Conservation (phyloP, 2,329 filamentous ascomycete genomes). For the Diplodia scrobiculata region DNA sequence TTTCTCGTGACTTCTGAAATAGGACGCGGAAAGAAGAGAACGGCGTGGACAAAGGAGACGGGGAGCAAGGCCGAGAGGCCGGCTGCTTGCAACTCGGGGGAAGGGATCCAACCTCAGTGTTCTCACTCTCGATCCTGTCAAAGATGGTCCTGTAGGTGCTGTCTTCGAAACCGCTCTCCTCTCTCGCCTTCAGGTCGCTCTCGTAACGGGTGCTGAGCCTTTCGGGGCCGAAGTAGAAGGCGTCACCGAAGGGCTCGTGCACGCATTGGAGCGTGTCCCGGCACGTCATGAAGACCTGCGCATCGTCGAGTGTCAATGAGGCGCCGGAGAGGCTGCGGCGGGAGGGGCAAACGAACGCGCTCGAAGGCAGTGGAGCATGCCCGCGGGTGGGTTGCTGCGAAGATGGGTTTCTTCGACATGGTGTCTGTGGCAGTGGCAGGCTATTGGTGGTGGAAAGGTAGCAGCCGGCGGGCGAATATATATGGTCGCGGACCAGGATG, state of each 20-base stretch:
- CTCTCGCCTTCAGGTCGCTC: slow-evolving; percentile 60
- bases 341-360: slow-evolving; percentile 61
- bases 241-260: slow-evolving; percentile 96
- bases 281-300: slow-evolving; percentile 87
- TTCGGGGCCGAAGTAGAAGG: slow-evolving; percentile 95
- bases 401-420: slow-evolving; percentile 81
- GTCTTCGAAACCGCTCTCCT: slow-evolving; percentile 65
- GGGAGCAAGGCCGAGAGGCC: slow-evolving; percentile 28
- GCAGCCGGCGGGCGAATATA: background rate
- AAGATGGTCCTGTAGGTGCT: slow-evolving; percentile 78
- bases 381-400: slow-evolving; percentile 89
- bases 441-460: background rate
- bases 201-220: slow-evolving; percentile 78
- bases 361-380: slow-evolving; percentile 98
- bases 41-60: slow-evolving; percentile 20
- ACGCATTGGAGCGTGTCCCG: slow-evolving; percentile 77
- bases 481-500: slow-evolving; percentile 14
- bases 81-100: slow-evolving; percentile 35
- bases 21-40: background rate
- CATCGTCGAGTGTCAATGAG: slow-evolving; percentile 29
- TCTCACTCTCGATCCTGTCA: slow-evolving; percentile 70
- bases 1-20: slow-evolving; percentile 9
- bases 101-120: slow-evolving; percentile 66
- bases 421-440: slow-evolving; percentile 16
- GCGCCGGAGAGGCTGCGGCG: slow-evolving; percentile 25